phyloP scores from a whole-genome alignment of 768 basidiomycete genomes.

The Imleria badia region DNA sequence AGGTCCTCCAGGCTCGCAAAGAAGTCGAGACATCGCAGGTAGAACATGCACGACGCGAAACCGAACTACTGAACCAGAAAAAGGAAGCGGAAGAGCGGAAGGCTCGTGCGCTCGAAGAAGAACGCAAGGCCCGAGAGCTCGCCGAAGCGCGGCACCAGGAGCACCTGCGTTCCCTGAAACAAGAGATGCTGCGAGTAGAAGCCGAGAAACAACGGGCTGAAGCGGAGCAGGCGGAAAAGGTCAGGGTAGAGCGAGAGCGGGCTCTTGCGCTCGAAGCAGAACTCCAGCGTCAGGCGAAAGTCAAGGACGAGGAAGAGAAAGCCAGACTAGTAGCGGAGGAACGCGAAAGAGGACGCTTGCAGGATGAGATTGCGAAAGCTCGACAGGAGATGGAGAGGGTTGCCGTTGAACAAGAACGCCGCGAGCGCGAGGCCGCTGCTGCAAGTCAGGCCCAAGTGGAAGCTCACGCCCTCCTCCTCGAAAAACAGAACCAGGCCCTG shows the following conservation, averaged over 20 bases:
- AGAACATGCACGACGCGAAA: constrained; percentile 28
- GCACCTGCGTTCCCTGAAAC: constrained; percentile 27
- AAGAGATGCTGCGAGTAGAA: constrained; percentile 27
- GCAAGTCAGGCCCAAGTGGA: constrained; percentile 28
- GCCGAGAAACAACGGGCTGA: constrained; percentile 22
- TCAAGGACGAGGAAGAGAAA: constrained; percentile 27
- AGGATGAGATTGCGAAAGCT: constrained; percentile 29
- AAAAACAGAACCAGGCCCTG: constrained; percentile 22
- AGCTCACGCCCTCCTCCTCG: constrained; percentile 23
- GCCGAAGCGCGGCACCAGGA: constrained; percentile 31
- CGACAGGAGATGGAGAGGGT: constrained; percentile 26
- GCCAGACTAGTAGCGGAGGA: constrained; percentile 24
- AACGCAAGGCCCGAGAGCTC: constrained; percentile 27
- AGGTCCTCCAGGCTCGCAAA: constrained; percentile 27
- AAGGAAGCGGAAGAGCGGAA: constrained; percentile 30
- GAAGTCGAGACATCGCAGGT: constrained; percentile 29
- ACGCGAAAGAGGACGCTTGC: constrained; percentile 28
- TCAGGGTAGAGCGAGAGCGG: constrained; percentile 29
- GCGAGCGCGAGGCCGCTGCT: constrained; percentile 23
- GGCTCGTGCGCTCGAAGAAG: constrained; percentile 31
- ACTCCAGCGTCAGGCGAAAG: constrained; percentile 26
- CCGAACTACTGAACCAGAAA: constrained; percentile 25
- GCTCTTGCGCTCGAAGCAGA: constrained; percentile 31
- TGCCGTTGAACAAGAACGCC: constrained; percentile 25
- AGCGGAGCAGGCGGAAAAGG: constrained; percentile 26